Percentiles rank a stretch among this genome's conserved stretches.
These are phyloP conservation scores for Coemansia aciculifera DNA, from an alignment of 192 early-diverging fungal species.

Conservation along the genomic window DNA sequence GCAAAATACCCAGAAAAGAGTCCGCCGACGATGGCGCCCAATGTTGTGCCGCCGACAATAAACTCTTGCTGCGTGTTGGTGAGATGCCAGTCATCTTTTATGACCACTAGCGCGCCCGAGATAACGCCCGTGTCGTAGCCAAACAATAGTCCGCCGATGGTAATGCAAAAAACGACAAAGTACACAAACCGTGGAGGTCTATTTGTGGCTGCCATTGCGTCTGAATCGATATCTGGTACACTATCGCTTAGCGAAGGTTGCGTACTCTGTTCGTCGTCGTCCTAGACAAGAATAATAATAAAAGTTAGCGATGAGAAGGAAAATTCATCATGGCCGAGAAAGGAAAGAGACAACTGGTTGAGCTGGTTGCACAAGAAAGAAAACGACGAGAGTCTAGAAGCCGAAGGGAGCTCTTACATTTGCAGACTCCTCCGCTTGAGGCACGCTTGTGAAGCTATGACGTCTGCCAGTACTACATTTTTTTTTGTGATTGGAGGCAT, in stretches of 20 bases:
- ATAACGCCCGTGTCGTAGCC: constrained; percentile 60
- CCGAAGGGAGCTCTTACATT: constrained; percentile 14
- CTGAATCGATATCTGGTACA: background rate
- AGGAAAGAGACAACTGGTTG: background rate
- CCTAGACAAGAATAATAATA: background rate
- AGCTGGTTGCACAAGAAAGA: background rate
- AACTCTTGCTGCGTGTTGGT: constrained; percentile 54
- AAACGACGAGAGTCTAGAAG: background rate
- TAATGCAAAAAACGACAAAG: constrained; percentile 55
- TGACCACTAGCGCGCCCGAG: constrained; percentile 52
- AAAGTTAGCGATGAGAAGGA: background rate
- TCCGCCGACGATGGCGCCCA: constrained; percentile 65
- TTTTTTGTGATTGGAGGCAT: background rate
- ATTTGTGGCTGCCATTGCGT: constrained; percentile 19
- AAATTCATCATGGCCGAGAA: no score
- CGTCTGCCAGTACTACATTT: constrained; percentile 6
- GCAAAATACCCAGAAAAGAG: constrained; percentile 68
- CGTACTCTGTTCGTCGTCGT: constrained; percentile 3
- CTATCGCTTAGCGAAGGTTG: constrained; percentile 2
- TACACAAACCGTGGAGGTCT: constrained; percentile 45
- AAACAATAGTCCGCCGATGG: constrained; percentile 58
- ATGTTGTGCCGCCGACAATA: constrained; percentile 52
- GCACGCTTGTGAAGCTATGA: constrained; percentile 15
- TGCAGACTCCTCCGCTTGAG: constrained; percentile 28
- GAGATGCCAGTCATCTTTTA: constrained; percentile 50